These are phyloP conservation scores for Hypomontagnella monticulosa DNA, from an alignment of 495 filamentous ascomycete species.

Conservation along the genomic window DNA sequence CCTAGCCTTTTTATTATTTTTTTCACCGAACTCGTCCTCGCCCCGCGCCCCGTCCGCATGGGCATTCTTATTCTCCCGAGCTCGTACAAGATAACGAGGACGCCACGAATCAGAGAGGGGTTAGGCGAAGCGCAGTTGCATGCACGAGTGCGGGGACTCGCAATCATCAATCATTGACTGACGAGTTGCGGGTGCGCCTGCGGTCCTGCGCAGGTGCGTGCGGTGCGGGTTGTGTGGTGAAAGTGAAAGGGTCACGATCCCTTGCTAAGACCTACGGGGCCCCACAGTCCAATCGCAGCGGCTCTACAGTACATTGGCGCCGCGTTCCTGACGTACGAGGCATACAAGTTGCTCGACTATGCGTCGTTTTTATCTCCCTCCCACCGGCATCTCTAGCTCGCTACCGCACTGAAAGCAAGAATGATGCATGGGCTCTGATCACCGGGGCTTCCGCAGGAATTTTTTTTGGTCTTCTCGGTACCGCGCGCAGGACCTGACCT, in stretches of 20 bases:
- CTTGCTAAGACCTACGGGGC: constrained; percentile 9
- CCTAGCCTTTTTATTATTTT: background rate
- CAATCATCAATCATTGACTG: constrained; percentile 14
- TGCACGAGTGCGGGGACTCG: constrained; percentile 38
- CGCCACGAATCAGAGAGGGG: constrained; percentile 39
- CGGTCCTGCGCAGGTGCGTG: no score
- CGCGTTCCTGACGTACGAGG: constrained; percentile 40
- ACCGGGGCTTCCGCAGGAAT: constrained; percentile 69
- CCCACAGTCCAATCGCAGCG: constrained; percentile 26
- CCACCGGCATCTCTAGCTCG: constrained; percentile 35
- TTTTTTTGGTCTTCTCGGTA: constrained; percentile 60
- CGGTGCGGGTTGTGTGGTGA: background rate
- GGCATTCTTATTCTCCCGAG: constrained; percentile 41
- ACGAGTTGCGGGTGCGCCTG: constrained; percentile 14
- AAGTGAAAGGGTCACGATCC: constrained; percentile 24
- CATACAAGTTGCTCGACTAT: constrained; percentile 25
- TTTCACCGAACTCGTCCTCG: constrained; percentile 18
- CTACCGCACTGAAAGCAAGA: constrained; percentile 25
- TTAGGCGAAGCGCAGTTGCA: constrained; percentile 24
- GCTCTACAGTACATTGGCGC: constrained; percentile 28
- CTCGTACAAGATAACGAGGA: constrained; percentile 36
- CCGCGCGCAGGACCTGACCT: constrained; percentile 59
- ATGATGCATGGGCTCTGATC: constrained; percentile 54
- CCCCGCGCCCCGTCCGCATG: constrained; percentile 17
- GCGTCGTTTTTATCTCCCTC: constrained; percentile 36